These are phyloP conservation scores for Lichenothelia convexa DNA, from an alignment of 495 filamentous ascomycete genomes.

Conservation along the genomic window DNA sequence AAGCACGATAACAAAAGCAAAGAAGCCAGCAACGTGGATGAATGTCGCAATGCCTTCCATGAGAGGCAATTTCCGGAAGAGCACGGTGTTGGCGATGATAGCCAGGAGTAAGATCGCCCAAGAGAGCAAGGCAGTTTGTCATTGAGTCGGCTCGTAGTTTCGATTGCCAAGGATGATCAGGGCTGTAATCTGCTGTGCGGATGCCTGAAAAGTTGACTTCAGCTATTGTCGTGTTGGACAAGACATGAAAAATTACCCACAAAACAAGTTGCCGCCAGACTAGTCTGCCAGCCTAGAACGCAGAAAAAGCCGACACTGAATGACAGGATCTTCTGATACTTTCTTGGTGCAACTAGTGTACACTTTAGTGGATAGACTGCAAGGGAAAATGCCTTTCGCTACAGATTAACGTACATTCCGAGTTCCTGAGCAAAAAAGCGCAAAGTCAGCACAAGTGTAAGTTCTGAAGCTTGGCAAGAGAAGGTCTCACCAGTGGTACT, in stretches of 20 bases:
- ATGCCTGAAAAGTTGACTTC: too few relatives aligned
- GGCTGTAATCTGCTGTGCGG: neutral
- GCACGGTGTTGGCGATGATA: slow-evolving; percentile 8
- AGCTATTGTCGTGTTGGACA: neutral
- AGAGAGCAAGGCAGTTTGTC: slow-evolving; percentile 6
- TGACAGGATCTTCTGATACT: slow-evolving; percentile 4
- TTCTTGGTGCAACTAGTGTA: too few relatives aligned
- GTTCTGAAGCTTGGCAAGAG: too few relatives aligned
- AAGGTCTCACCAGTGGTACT: slow-evolving; percentile 8
- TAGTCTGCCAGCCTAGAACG: neutral
- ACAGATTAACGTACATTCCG: too few relatives aligned
- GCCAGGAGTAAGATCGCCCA: slow-evolving; percentile 3
- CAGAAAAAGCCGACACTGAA: slow-evolving; percentile 2
- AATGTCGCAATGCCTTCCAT: slow-evolving; percentile 10
- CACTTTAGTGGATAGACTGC: too few relatives aligned
- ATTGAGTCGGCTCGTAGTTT: neutral
- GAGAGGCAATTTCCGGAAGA: slow-evolving; percentile 9
- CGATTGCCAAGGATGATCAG: neutral
- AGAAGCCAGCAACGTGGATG: slow-evolving; percentile 18
- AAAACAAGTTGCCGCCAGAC: slow-evolving; percentile 4
- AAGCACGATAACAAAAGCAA: slow-evolving; percentile 29
- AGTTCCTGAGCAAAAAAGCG: too few relatives aligned
- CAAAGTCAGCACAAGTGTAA: too few relatives aligned
- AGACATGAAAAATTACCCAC: slow-evolving; percentile 3
- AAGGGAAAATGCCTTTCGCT: too few relatives aligned